These are phyloP conservation scores for Cystoderma amianthinum DNA, from an alignment of 768 basidiomycete species.

Conservation along the genomic window DNA sequence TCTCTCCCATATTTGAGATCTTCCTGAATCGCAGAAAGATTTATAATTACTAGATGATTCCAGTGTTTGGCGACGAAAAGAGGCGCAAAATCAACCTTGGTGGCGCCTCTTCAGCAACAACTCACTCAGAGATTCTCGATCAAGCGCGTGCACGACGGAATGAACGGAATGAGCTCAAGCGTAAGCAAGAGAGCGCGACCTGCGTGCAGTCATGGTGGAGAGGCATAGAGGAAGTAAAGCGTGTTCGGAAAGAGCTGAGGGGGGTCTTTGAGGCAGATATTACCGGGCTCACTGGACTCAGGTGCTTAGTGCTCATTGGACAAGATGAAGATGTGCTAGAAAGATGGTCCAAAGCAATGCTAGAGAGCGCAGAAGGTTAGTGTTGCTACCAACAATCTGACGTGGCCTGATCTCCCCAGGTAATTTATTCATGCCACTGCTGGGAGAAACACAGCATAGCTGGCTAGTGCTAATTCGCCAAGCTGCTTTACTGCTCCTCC, in stretches of 20 bases:
- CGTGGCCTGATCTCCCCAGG: no score
- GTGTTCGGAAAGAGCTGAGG: conserved; percentile 38
- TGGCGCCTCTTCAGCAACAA: conserved; percentile 44
- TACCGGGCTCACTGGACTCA: conserved; percentile 45
- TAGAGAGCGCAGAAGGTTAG: conserved; percentile 14
- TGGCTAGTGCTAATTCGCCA: conserved; percentile 61
- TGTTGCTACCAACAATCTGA: no score
- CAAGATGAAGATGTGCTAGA: conserved; percentile 39
- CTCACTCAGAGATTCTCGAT: conserved; percentile 51
- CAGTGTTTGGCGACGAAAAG: conserved; percentile 44
- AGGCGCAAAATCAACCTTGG: conserved; percentile 74
- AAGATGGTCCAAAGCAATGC: conserved; percentile 36
- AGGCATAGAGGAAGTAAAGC: conserved; percentile 33
- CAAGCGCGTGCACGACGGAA: conserved; percentile 53
- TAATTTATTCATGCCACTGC: conserved; percentile 2
- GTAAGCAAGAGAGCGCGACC: conserved; percentile 49
- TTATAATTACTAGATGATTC: conserved; percentile 14
- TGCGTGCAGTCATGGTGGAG: conserved; percentile 71
- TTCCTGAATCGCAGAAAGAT: not conserved
- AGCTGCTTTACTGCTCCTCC: conserved; percentile 40
- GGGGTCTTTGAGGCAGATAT: conserved; percentile 45
- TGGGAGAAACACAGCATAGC: conserved; percentile 21
- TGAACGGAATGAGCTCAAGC: conserved; percentile 50
- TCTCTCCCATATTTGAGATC: not conserved
- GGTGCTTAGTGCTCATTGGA: conserved; percentile 62